Evolutionary conservation across 2,329 filamentous ascomycete species (phyloP).

Genomic region (Dactylonectria estremocensis): DNA sequence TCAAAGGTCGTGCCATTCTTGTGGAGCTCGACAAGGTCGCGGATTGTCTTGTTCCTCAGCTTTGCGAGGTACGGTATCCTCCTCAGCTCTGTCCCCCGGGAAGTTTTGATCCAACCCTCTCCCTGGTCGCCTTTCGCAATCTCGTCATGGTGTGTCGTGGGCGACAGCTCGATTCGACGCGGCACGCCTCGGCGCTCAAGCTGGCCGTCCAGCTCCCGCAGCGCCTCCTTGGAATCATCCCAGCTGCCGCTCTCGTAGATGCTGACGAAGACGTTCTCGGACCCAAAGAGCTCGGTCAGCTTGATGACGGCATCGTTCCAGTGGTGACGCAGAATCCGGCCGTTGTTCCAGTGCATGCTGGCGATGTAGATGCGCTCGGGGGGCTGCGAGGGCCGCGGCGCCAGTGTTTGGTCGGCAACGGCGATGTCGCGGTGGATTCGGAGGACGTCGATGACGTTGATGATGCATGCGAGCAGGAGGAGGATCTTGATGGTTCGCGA

Average conservation of each 20-base stretch:
- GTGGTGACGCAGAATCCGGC: constrained; percentile 69
- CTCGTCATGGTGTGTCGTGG: constrained; percentile 71
- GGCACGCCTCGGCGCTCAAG: constrained; percentile 68
- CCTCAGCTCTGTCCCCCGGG: constrained; percentile 68
- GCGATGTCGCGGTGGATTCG: constrained; percentile 55
- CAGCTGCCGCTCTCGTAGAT: constrained; percentile 79
- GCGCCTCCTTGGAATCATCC: constrained; percentile 76
- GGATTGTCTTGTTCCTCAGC: constrained; percentile 75
- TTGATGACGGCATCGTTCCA: constrained; percentile 75
- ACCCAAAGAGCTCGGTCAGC: constrained; percentile 70
- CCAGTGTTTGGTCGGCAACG: constrained; percentile 45
- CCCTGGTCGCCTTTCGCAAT: constrained; percentile 60
- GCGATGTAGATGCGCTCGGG: constrained; percentile 74
- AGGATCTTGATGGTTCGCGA: constrained; percentile 53
- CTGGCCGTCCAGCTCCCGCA: constrained; percentile 69
- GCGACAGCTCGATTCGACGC: constrained; percentile 70
- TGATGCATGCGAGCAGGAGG: constrained; percentile 53
- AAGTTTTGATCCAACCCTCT: constrained; percentile 76
- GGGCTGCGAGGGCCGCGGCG: constrained; percentile 47
- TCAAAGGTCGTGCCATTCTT: constrained; percentile 68
- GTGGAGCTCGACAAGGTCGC: constrained; percentile 68
- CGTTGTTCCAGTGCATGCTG: constrained; percentile 79
- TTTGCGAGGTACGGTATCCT: constrained; percentile 79
- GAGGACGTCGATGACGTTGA: constrained; percentile 58
- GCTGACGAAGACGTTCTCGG: constrained; percentile 77